Evolutionary conservation across 2,329 filamentous ascomycete species (phyloP).

Genomic region (Paramyrothecium sp.): DNA sequence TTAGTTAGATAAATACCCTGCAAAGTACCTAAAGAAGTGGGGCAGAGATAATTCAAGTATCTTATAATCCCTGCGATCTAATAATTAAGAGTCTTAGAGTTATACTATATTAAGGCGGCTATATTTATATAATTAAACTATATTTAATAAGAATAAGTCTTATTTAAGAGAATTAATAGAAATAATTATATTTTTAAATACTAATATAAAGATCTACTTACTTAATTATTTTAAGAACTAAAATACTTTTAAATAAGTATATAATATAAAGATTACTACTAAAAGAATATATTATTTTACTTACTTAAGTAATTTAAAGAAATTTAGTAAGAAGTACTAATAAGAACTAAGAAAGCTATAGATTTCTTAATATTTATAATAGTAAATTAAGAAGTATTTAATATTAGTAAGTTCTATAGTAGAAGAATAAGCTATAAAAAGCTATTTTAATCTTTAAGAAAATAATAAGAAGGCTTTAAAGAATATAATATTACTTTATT

Average conservation of each 20-base stretch:
- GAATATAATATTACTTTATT: not conserved
- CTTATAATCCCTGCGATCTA: not conserved
- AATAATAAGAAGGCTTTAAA: not conserved
- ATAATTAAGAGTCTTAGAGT: constrained; percentile 1
- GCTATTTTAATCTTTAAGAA: not conserved
- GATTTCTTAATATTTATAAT: not conserved
- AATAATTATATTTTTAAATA: not conserved
- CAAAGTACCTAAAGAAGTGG: too few relatives aligned
- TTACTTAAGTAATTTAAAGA: too few relatives aligned
- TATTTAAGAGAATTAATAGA: constrained; percentile 1
- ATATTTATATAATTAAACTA: constrained; percentile 2
- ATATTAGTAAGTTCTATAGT: not conserved
- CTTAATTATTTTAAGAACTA: constrained; percentile 20
- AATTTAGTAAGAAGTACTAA: not conserved
- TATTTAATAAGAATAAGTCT: not conserved
- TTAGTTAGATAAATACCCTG: too few relatives aligned
- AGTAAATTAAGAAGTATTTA: not conserved
- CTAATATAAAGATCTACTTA: not conserved
- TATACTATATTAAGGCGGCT: constrained; percentile 3
- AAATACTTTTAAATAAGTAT: constrained; percentile 3
- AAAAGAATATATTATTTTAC: too few relatives aligned
- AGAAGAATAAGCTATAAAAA: not conserved
- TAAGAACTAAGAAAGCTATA: not conserved
- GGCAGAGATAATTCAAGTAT: too few relatives aligned
- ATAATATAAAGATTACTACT: too few relatives aligned